phyloP scores from a whole-genome alignment of 1,139 yeast species.

The Yamadazyma pseudoaaseri region DNA sequence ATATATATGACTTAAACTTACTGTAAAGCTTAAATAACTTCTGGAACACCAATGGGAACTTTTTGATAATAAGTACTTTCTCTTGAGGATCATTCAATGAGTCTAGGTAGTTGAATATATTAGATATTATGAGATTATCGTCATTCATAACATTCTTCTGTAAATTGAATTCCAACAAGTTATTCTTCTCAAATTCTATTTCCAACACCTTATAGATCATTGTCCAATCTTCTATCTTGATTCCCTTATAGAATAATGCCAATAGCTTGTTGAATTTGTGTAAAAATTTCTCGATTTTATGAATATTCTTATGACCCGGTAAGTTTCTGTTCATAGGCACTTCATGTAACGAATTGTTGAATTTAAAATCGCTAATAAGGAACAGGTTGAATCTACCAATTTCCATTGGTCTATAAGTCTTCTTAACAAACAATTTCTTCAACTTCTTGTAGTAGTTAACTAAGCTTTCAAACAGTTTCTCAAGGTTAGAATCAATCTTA shows the following conservation, averaged over 20 bases:
- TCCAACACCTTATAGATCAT: slow-evolving; percentile 73
- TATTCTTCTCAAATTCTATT: slow-evolving; percentile 50
- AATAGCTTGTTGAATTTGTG: slow-evolving; percentile 65
- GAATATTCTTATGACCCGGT: slow-evolving; percentile 46
- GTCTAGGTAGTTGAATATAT: slow-evolving; percentile 69
- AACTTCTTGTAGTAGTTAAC: slow-evolving; percentile 64
- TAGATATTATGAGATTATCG: slow-evolving; percentile 62
- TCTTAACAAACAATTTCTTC: slow-evolving; percentile 73
- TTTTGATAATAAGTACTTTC: slow-evolving; percentile 42
- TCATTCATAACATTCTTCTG: slow-evolving; percentile 44
- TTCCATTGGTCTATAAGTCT: slow-evolving; percentile 69
- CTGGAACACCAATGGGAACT: slow-evolving; percentile 70
- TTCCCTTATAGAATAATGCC: slow-evolving; percentile 56
- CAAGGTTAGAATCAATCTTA: slow-evolving; percentile 40
- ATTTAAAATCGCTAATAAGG: slow-evolving; percentile 38
- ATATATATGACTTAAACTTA: slow-evolving; percentile 60
- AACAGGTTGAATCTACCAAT: slow-evolving; percentile 40
- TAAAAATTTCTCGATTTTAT: slow-evolving; percentile 55
- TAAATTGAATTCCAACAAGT: slow-evolving; percentile 58
- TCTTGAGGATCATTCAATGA: slow-evolving; percentile 49
- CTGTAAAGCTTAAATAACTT: slow-evolving; percentile 66
- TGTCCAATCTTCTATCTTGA: slow-evolving; percentile 78
- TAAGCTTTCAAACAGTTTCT: slow-evolving; percentile 47
- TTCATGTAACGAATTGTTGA: slow-evolving; percentile 42
- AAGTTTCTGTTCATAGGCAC: slow-evolving; percentile 50